phyloP scores from a whole-genome alignment of 2,329 filamentous ascomycete genomes.

The Juglanconis oblonga region DNA sequence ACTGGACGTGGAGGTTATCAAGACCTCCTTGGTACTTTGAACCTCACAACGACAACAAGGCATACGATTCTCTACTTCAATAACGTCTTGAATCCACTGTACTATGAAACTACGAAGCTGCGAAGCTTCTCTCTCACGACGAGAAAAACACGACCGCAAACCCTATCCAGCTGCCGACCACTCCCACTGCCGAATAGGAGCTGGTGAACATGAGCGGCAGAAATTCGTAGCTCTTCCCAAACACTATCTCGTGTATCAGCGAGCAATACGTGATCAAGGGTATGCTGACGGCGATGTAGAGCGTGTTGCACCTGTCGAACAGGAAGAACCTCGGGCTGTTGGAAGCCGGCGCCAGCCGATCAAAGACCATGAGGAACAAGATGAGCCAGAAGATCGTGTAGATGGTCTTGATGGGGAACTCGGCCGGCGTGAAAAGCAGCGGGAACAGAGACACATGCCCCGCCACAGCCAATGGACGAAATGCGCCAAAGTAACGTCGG shows the following conservation, averaged over 20 bases:
- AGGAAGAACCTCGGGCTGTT: conserved; percentile 79
- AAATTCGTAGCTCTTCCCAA: conserved; percentile 82
- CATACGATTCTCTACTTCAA: no score
- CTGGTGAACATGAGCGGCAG: conserved; percentile 96
- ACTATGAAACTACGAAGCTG: background rate
- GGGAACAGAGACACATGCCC: conserved; percentile 96
- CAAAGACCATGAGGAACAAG: conserved; percentile 80
- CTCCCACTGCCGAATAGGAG: conserved; percentile 89
- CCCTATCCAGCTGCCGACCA: conserved; percentile 91
- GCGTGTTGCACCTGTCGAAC: conserved; percentile 82
- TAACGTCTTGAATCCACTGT: background rate
- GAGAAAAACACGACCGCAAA: conserved; percentile 90
- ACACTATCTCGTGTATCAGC: conserved; percentile 76
- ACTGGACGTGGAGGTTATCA: no score
- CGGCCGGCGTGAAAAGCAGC: conserved; percentile 83
- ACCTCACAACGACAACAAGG: no score
- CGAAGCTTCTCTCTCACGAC: conserved; percentile 32
- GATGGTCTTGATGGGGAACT: conserved; percentile 90
- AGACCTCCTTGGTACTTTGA: no score
- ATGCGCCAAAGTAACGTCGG: conserved; percentile 85
- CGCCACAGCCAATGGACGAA: conserved; percentile 85
- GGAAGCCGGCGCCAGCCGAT: conserved; percentile 81
- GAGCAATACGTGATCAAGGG: conserved; percentile 89
- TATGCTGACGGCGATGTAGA: conserved; percentile 88
- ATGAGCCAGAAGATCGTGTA: conserved; percentile 94